Base-by-base conservation (phyloP, 345 rosid genomes). In the Turnera subulata region DNA sequence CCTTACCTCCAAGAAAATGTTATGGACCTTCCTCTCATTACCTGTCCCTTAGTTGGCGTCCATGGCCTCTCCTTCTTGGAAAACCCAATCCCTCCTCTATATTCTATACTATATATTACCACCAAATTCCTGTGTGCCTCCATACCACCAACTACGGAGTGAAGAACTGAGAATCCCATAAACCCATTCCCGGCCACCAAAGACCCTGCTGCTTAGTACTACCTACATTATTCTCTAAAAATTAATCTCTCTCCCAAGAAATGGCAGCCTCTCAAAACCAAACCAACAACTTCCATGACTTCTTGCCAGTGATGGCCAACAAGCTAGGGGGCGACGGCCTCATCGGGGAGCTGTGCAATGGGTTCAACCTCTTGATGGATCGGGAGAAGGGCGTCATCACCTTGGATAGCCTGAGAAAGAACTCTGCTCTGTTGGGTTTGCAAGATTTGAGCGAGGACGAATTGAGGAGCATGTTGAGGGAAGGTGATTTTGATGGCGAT, bases 281-380 rank as follows among this genome's bases (percentile, higher is more conserved):
- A 52, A 74, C n/a, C n/a, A n/a, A 59, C 57, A 53, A 35, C 18
- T 91, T 91, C 68, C 74, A 85, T 6, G 97, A 88, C 67, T 71
- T 51, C 73, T 71, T 91, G 57, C 98, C 98, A 1, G 20, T 81
- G 0, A 85, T 88, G 96, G 94, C 94, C 0, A 38, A 80, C 49
- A 88, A 88, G 63, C 83, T 91, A 5, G 94, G 98, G 5, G 86
- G 91, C 22, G 96, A 88, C 35, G 96, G 82, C 11, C 54, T 91
- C 7, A 82, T 91, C 6, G 81, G 77, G 12, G 94, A 91, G 70
- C 70, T 88, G 5, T 91, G 94, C 55, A 88, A 88, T 44, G 98
- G 96, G 38, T 91, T 91, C 69, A 76, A 76, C 52, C 74, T 91
- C 0, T 51, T 91, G 69, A 63, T 75, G 88, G 97, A 91, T 26